Conservation (phyloP, 148 eudicot species). For the Rhododendron ovatum region DNA sequence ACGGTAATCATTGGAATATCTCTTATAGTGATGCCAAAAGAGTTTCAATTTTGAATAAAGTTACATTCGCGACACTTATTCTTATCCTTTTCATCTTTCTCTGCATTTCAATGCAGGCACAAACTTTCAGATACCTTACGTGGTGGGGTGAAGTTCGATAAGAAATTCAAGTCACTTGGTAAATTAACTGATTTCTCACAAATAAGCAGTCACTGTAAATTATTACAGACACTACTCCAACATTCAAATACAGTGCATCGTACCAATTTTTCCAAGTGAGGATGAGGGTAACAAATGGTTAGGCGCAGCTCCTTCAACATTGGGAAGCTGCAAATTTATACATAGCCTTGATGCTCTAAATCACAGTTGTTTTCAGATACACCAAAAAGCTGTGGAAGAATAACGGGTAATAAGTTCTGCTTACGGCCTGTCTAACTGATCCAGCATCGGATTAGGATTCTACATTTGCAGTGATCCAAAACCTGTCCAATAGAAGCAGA, state of each 20-base stretch:
- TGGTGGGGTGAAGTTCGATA: background rate
- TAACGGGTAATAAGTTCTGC: background rate
- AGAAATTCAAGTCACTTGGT: background rate
- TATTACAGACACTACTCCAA: background rate
- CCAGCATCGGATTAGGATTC: background rate
- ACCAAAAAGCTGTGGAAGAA: background rate
- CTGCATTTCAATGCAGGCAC: background rate
- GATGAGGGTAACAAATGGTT: background rate
- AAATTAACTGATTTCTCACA: background rate
- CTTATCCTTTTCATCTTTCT: background rate
- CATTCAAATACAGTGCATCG: background rate
- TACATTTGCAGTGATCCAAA: background rate
- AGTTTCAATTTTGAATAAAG: background rate
- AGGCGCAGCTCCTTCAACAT: background rate
- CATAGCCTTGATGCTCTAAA: background rate
- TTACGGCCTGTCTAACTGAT: background rate
- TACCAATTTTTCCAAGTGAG: background rate
- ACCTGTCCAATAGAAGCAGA: slow-evolving; percentile 3
- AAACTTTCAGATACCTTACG: too few relatives aligned
- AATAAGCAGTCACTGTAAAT: background rate
- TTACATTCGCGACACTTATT: too few relatives aligned
- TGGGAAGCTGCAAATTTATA: background rate
- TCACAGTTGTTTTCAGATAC: background rate
- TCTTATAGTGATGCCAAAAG: background rate
- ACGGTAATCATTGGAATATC: background rate